phyloP scores from a whole-genome alignment of 768 basidiomycete species.

The Chalciporus pseudorubinellus region DNA sequence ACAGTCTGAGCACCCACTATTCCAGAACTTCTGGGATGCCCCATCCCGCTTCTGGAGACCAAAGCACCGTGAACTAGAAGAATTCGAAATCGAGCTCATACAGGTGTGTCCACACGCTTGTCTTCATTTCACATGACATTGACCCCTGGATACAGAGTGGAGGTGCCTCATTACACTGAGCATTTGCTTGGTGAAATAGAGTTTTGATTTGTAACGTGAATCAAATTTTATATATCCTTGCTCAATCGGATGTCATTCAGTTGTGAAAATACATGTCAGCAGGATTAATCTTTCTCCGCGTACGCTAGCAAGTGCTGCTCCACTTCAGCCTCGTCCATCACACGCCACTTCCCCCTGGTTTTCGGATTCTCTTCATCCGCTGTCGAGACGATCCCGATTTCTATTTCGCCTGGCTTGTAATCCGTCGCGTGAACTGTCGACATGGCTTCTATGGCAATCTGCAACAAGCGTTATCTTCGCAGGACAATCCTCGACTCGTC shows the following conservation, averaged over 20 bases:
- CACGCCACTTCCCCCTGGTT: conserved; percentile 74
- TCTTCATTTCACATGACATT: not conserved
- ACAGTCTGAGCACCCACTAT: conserved; percentile 19
- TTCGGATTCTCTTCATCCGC: conserved; percentile 70
- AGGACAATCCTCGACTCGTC: not conserved
- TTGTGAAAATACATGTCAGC: conserved; percentile 1
- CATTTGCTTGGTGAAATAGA: not conserved
- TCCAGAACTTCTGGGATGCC: conserved; percentile 64
- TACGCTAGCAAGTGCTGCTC: conserved; percentile 81
- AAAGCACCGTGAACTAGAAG: conserved; percentile 45
- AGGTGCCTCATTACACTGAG: conserved; percentile 54
- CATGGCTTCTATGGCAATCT: conserved; percentile 95
- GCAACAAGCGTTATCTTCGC: conserved; percentile 5
- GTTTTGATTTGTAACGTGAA: conserved; percentile 8
- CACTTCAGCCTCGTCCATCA: conserved; percentile 73
- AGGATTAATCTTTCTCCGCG: conserved; percentile 80
- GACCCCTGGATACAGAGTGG: conserved; percentile 46
- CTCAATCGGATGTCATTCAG: not conserved
- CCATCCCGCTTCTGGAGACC: conserved; percentile 59
- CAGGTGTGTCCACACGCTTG: conserved; percentile 42
- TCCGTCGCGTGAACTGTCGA: conserved; percentile 94
- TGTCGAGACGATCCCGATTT: conserved; percentile 88
- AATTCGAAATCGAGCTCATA: conserved; percentile 64
- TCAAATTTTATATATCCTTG: conserved; percentile 1
- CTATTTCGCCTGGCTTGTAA: conserved; percentile 93